Evolutionary conservation across 352 stramenopile species (phyloP), one percentile per base, ranked within the genome.

Genomic region (Phytophthora hibernalis): DNA sequence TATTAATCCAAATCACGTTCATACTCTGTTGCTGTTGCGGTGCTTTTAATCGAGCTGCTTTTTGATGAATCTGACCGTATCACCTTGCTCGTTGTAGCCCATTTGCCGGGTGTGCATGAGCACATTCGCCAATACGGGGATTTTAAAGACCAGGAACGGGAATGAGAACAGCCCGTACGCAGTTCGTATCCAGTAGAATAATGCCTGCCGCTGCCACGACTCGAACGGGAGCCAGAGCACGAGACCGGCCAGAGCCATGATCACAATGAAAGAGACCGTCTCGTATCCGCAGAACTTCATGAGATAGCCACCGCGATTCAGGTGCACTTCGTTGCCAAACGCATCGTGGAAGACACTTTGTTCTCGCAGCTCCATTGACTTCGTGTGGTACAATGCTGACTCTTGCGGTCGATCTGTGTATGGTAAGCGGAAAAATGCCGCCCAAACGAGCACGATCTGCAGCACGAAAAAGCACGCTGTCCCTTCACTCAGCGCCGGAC

Each of bases 241-340:
- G 15, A 81, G 61, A 35, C 79, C 65, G 0, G 85, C 74, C 2
- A 95, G 62, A 35, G 70, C 70, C 56, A 95, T 80, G 30, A 92
- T 91, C 38, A 95, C 54, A 8, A 75, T 79, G 64, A 96, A 93
- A 11, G 84, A 87, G 6, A 91, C 74, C 0, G 89, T 96, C 70
- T 95, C 87, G 75, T 96, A 95, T 10, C 87, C 83, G 33, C 83
- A 93, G 9, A 95, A 81, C 60, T 93, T 95, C 81, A 94, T 94
- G 28, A 96, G 58, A 53, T 96, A 95, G 5, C 89, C 89, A 2
- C 89, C 89, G 35, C 85, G 87, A 54, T 93, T 74, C 35, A 94
- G 64, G 54, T 94, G 85, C 0, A 96, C 68, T 38, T 83, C 74
- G 53, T 96, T 93, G 26, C 89, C 87, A 68, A 96, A 95, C 13